Base-by-base conservation (phyloP, 495 filamentous ascomycete genomes). In the Hypoxylon crocopeplum region DNA sequence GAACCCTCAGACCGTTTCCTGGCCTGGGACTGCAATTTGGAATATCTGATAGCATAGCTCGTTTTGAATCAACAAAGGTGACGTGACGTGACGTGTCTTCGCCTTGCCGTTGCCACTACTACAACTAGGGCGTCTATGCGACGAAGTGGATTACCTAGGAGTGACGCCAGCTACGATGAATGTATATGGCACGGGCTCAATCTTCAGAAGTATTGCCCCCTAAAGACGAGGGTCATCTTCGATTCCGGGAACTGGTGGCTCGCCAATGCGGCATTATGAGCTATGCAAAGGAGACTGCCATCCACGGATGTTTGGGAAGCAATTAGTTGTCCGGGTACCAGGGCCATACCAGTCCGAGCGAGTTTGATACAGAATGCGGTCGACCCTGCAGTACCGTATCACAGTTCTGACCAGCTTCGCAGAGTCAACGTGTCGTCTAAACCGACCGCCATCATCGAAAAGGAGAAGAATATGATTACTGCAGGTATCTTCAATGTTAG, bases 391-490 rank as follows among this genome's bases (percentile, higher is more conserved):
- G 37, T 34, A 12, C 22, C 15, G 25, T 5, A 22, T 24, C 36
- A 52, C 15, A 68, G 66, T 79, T 68, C 69, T 69, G 65, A 80
- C 79, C 73, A 79, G 58, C 52, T 73, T 77, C 64, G 65, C 70
- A 79, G 76, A 67, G 68, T 56, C 70, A 81, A 91, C 74, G 72
- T 79, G 73, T 82, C 82, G 40, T 77, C 76, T 41, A 74, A 88
- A 41, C 84, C 88, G 59, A 88, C 94, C 77, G 80, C 84, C 52
- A 81, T 93, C 50, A 80, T 96, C 48, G 90, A 97, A 69, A 96
- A 96, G 80, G 85, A 96, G 78, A 95, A 93, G 73, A 84, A 87
- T 65, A 91, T 87, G 69, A 79, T 86, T 13, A 82, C 88, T 19
- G 85, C 77, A 30, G 84, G 88, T 59, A 80, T 91, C 11, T 89